Evolutionary conservation across 2,329 filamentous ascomycete genomes (phyloP).

Genomic region (Nothophaeocryptopus gaeumannii): DNA sequence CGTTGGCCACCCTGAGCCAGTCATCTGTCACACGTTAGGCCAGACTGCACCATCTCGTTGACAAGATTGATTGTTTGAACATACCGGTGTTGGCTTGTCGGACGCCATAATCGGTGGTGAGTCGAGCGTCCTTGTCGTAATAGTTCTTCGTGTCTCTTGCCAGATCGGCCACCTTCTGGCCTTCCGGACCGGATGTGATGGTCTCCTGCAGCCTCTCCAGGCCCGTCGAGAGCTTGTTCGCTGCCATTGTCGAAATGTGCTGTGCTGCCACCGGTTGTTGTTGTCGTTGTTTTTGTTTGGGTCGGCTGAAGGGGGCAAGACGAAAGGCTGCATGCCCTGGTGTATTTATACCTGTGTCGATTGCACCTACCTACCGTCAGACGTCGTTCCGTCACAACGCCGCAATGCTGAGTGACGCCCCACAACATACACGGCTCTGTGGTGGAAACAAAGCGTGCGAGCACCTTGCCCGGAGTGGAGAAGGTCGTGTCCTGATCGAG

Average conservation of each 20-base stretch:
- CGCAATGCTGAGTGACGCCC: no score
- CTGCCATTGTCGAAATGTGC: constrained; percentile 17
- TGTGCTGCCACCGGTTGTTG: no score
- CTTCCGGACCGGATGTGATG: constrained; percentile 35
- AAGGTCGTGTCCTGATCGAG: constrained; percentile 1
- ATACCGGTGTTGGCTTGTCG: constrained; percentile 61
- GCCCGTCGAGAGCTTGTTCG: constrained; percentile 23
- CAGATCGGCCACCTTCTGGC: constrained; percentile 61
- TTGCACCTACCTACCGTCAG: no score
- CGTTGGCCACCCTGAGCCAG: constrained; percentile 66
- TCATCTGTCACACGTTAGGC: constrained; percentile 54
- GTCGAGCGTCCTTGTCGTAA: constrained; percentile 52
- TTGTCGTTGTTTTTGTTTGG: no score
- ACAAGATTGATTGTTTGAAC: not conserved
- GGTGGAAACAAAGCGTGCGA: not conserved
- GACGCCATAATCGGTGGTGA: constrained; percentile 76
- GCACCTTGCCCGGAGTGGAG: constrained; percentile 8
- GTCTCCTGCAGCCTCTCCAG: constrained; percentile 31
- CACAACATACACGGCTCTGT: no score
- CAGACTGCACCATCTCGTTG: no score
- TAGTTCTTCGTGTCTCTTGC: constrained; percentile 58
- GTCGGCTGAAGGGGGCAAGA: no score
- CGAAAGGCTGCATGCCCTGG: no score
- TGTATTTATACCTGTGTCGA: no score
- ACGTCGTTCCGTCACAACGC: no score